These are phyloP conservation scores for Talaromyces marneffei DNA, from an alignment of 2,329 filamentous ascomycete species.

Conservation along the genomic window DNA sequence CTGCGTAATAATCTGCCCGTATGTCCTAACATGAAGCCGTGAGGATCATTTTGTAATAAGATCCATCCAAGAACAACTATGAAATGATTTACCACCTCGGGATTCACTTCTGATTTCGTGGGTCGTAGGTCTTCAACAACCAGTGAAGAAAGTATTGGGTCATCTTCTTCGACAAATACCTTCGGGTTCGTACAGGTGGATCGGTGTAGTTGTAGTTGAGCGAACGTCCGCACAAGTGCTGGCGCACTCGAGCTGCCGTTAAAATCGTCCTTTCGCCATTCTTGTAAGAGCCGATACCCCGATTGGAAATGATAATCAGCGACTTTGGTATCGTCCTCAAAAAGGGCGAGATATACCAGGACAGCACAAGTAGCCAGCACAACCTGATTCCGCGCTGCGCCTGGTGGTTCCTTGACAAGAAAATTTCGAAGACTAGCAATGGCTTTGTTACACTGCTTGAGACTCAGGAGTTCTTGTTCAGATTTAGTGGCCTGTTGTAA, in stretches of 20 bases:
- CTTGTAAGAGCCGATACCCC: not conserved
- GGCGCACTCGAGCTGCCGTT: not conserved
- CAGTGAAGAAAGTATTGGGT: not conserved
- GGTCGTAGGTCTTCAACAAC: not conserved
- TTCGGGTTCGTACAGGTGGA: not conserved
- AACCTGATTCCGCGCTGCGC: not conserved
- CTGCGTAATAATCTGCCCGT: not conserved
- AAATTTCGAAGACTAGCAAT: not conserved
- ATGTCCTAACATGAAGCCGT: not conserved
- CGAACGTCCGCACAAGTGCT: not conserved
- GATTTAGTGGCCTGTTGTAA: not conserved
- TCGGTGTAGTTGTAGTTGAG: not conserved
- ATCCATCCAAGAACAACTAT: not conserved
- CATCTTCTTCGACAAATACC: not conserved
- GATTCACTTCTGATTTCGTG: not conserved
- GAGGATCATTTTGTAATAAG: not conserved
- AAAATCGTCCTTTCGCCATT: not conserved
- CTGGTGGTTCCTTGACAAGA: not conserved
- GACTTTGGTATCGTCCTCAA: not conserved
- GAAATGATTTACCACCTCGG: not conserved
- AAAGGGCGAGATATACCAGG: not conserved
- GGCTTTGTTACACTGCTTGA: not conserved
- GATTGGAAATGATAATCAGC: not conserved
- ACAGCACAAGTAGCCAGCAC: not conserved
- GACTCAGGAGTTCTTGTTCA: not conserved